phyloP scores from a whole-genome alignment of 331 rosid genomes.

The Rosa hybrid region DNA sequence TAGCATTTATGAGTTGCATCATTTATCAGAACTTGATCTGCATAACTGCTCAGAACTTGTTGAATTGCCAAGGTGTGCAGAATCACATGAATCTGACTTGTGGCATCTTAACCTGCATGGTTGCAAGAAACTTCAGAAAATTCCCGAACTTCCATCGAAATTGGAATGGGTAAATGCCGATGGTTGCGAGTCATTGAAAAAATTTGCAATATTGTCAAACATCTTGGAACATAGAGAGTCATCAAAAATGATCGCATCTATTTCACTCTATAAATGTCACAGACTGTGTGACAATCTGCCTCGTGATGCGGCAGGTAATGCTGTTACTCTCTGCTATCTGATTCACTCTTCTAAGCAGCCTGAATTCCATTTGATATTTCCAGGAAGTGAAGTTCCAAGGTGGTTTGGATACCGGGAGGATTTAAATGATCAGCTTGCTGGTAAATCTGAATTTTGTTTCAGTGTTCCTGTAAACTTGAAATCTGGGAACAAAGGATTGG shows the following conservation, averaged over 20 bases:
- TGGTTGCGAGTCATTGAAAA: background rate
- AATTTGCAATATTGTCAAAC: background rate
- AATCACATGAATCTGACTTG: too few species aligned
- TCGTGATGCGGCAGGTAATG: background rate
- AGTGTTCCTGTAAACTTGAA: background rate
- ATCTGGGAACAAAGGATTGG: background rate
- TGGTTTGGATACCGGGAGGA: background rate
- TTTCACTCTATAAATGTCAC: background rate
- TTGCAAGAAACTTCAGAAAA: background rate
- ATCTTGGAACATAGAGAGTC: background rate
- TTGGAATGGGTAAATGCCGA: background rate
- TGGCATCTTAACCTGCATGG: background rate
- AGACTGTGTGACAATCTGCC: background rate
- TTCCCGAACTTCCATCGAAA: background rate
- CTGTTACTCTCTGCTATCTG: background rate
- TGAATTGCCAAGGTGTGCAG: too few species aligned
- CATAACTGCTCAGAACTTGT: too few species aligned
- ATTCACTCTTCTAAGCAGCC: background rate
- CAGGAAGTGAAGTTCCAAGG: background rate
- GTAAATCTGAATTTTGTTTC: background rate
- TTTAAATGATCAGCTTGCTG: fast-evolving
- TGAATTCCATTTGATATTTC: background rate
- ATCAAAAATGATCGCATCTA: background rate
- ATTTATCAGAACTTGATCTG: too few species aligned
- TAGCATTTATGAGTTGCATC: too few species aligned